Percentiles rank a stretch among this genome's conserved stretches.
Conservation (phyloP, 148 eudicot species). For the Rhododendron kiyosumense region DNA sequence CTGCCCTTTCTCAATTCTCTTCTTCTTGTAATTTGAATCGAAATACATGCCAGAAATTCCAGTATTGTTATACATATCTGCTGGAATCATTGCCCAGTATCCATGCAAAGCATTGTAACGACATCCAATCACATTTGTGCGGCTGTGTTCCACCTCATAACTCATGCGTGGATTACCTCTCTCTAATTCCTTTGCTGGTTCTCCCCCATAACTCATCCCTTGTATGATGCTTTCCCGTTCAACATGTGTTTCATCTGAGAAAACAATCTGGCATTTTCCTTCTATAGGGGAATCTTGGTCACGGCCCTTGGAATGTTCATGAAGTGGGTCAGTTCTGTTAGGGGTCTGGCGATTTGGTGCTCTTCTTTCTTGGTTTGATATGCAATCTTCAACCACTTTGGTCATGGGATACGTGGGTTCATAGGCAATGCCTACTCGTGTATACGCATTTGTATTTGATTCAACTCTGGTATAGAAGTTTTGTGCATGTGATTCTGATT, state of each 20-base stretch:
- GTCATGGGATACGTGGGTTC: constrained; percentile 23
- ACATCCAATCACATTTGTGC: background rate
- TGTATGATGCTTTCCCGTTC: constrained; percentile 19
- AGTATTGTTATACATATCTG: background rate
- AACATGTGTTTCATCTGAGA: constrained; percentile 35
- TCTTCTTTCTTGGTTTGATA: constrained; percentile 21
- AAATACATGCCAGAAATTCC: background rate
- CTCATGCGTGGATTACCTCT: background rate
- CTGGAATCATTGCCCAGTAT: background rate
- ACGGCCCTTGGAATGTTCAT: constrained; percentile 7
- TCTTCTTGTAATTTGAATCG: background rate
- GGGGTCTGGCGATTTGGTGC: constrained; percentile 9
- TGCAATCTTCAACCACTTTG: constrained; percentile 24
- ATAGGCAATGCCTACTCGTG: constrained; percentile 20
- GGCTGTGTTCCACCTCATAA: background rate
- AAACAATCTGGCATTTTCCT: constrained; percentile 38
- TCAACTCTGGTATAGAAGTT: constrained; percentile 20
- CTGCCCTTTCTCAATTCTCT: background rate
- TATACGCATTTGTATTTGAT: constrained; percentile 23
- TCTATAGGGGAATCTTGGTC: constrained; percentile 20
- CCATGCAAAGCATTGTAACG: background rate
- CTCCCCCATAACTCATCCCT: background rate
- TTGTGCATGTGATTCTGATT: constrained; percentile 21
- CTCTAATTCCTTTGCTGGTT: background rate
- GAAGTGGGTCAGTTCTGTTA: constrained; percentile 11